Conservation (phyloP, 2,329 filamentous ascomycete species). For the Paraconiothyrium sp. region DNA sequence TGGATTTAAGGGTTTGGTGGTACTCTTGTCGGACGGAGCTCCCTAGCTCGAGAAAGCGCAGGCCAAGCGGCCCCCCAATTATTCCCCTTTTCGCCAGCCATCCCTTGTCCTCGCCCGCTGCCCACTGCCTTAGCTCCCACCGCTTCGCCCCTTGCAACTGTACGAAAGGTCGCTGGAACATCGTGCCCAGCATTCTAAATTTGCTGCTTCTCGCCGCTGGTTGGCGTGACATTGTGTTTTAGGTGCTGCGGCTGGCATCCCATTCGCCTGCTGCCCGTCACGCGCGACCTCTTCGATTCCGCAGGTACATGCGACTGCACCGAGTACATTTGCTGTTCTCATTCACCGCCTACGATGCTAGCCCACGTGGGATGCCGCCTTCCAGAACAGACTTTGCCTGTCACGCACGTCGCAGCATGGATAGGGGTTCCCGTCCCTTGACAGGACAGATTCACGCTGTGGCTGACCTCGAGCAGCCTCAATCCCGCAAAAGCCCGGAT, state of each 20-base stretch:
- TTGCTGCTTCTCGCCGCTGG: constrained; percentile 22
- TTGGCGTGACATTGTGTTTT: constrained; percentile 34
- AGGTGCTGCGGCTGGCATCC: constrained; percentile 11
- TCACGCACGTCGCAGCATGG: constrained; percentile 33
- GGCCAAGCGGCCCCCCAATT: constrained; percentile 22
- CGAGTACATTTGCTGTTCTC: constrained; percentile 11
- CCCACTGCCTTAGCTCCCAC: constrained; percentile 20
- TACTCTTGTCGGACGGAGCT: constrained; percentile 26
- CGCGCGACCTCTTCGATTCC: constrained; percentile 27
- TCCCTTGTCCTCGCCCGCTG: constrained; percentile 19
- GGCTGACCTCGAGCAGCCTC: constrained; percentile 21
- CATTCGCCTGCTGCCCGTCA: constrained; percentile 33
- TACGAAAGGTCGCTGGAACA: constrained; percentile 8
- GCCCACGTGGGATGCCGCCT: constrained; percentile 43
- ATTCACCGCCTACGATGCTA: constrained; percentile 34
- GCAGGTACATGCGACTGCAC: constrained; percentile 22
- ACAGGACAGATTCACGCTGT: constrained; percentile 28
- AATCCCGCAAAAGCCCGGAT: constrained; percentile 14
- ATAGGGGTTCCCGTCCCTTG: constrained; percentile 26
- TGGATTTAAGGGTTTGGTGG: constrained; percentile 31
- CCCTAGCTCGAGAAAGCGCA: constrained; percentile 34
- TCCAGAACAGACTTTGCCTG: constrained; percentile 36
- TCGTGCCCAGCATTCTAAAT: constrained; percentile 38
- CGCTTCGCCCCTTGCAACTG: constrained; percentile 29
- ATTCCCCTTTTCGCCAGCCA: constrained; percentile 25